Base-by-base conservation (phyloP, 2,329 filamentous ascomycete genomes). In the Stagonosporopsis rhizophila region DNA sequence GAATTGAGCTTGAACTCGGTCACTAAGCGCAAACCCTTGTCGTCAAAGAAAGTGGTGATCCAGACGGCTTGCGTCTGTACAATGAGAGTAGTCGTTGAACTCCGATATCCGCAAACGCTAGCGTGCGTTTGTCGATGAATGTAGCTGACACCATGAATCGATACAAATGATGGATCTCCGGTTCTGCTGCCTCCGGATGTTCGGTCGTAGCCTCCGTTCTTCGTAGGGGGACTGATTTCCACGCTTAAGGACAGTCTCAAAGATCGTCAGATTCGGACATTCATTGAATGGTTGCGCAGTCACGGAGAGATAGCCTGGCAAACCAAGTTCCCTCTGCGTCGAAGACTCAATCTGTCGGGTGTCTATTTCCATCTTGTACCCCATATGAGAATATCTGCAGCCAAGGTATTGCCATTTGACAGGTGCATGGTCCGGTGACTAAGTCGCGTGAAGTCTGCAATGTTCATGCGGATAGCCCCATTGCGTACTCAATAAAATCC, bases 31-130 rank as follows among this genome's bases (percentile, higher is more conserved):
- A 44, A 32, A 11, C 89, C 72, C 25, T 79, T 72, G 19, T 78
- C 77, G 49, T 81, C 78, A 28, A 93, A 83, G 69, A 86, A 91
- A 0, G 89, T 88, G 0, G 81, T 80, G 28, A 89, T 77, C 78
- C 78, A 80, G 1, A 79, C 70, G 0, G 69, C 77, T 64, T 80
- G 76, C 0, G 72, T 61, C 12, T 74, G 67, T 3, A 76, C 74
- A 41, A 73, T 71, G 14, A 73, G 68, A 1, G 74, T 68, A 0
- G 75, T 78, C 2, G 70, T 69, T 22, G 77, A 70, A 12, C 71
- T 76, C 22, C 71, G 68, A 25, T 77, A 22, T 78, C 77, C 3
- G 74, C 71, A 55, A 80, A 80, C 2, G 75, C 78, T 12, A 80
- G 71, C 46, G 73, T 76, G 6, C 70, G 73, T 19, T 58, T 59